A percentile compares a stretch with the other conserved stretches of the same genome.
Evolutionary conservation across 1,139 yeast genomes (phyloP).

Genomic region (Candida neerlandica): DNA sequence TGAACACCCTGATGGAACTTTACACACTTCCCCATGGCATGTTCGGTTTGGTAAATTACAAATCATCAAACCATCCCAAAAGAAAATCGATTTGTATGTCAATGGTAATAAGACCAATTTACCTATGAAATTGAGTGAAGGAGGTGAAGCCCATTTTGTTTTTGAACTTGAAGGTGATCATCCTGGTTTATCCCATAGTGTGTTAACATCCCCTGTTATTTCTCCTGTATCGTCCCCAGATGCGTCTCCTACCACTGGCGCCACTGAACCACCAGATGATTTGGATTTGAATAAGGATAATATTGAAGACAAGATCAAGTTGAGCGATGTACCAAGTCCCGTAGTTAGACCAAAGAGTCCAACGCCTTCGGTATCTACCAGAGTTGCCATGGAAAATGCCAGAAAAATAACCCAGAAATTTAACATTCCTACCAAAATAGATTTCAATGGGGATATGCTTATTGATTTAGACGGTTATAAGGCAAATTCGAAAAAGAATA

Average conservation of each 20-base stretch:
- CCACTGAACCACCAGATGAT: slow-evolving; percentile 29
- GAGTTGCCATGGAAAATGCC: slow-evolving; percentile 62
- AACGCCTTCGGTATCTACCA: slow-evolving; percentile 29
- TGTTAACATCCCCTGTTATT: slow-evolving; percentile 89
- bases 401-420: slow-evolving; percentile 69
- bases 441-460: slow-evolving; percentile 86
- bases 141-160: slow-evolving; percentile 97
- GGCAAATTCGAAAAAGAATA: slow-evolving; percentile 72
- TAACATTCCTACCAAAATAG: slow-evolving; percentile 87
- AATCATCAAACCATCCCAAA: slow-evolving; percentile 91
- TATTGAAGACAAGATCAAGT: slow-evolving; percentile 30
- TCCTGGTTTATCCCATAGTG: slow-evolving; percentile 60
- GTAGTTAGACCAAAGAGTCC: slow-evolving; percentile 23
- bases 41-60: slow-evolving; percentile 94
- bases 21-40: slow-evolving; percentile 95
- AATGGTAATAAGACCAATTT: slow-evolving; percentile 80
- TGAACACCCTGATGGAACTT: slow-evolving; percentile 81
- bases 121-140: slow-evolving; percentile 96
- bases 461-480: slow-evolving; percentile 97
- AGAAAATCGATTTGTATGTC: slow-evolving; percentile 85
- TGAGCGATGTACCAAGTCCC: slow-evolving; percentile 24
- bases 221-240: slow-evolving; percentile 78
- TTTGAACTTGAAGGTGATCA: slow-evolving; percentile 81
- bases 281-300: slow-evolving; percentile 36
- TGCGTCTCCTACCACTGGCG: slow-evolving; percentile 33